These are phyloP conservation scores for Solanum medicagineum DNA, from an alignment of 257 asterid genomes.

Conservation along the genomic window DNA sequence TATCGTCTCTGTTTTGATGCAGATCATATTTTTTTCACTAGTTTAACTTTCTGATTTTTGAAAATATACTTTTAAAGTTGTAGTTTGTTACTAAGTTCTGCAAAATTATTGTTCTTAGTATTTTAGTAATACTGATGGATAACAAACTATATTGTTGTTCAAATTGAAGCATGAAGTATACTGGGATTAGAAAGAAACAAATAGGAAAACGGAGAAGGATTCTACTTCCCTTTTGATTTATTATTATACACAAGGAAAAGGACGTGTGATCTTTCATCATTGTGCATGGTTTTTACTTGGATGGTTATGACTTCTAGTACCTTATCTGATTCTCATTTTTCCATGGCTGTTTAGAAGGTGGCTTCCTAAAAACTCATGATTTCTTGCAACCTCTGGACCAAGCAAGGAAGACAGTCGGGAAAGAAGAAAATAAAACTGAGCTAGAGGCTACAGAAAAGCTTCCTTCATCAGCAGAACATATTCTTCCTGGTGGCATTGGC, in stretches of 20 bases:
- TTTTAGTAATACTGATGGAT: too few species aligned
- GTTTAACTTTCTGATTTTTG: too few species aligned
- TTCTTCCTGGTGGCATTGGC: slow-evolving; percentile 83
- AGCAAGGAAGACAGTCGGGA: slow-evolving; percentile 31
- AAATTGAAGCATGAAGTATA: background rate
- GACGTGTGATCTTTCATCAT: background rate
- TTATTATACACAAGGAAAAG: background rate
- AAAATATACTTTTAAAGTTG: too few species aligned
- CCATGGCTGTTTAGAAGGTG: slow-evolving; percentile 23
- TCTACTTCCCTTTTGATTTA: background rate
- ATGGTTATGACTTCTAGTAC: background rate
- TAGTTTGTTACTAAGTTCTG: too few species aligned
- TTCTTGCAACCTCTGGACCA: slow-evolving; percentile 83
- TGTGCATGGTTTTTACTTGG: background rate
- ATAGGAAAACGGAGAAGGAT: background rate
- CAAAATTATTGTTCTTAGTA: too few species aligned
- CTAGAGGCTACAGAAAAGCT: slow-evolving; percentile 30
- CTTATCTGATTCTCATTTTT: background rate
- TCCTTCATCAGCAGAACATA: slow-evolving; percentile 39
- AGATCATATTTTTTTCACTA: too few species aligned
- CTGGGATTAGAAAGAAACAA: background rate
- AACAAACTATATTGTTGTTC: background rate
- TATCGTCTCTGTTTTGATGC: too few species aligned
- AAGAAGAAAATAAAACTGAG: slow-evolving; percentile 38
- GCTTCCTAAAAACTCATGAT: slow-evolving; percentile 71